Evolutionary conservation across 2,329 filamentous ascomycete species (phyloP), one percentile per base, ranked within the genome.

Genomic region (Colletotrichum spaethianum): DNA sequence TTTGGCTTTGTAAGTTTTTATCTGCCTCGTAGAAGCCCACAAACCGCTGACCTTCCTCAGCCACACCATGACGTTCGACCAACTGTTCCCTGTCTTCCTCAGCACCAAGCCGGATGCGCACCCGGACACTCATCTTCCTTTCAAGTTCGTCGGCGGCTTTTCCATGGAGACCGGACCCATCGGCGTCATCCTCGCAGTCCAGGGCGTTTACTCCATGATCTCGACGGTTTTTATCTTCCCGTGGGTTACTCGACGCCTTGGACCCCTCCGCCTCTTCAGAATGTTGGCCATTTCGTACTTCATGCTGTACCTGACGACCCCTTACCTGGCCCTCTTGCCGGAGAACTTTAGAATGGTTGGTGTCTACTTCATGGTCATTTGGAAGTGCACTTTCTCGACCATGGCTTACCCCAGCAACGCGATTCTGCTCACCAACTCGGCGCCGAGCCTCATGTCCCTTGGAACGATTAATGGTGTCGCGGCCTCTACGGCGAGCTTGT

Each of bases 1-100:
- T 77, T 86, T 98, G 72, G 96, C 96, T 75, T 98, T 97, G 95
- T 98, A 88, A 90, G 94, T 92, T 67, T 62, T 77, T 67, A 4
- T 5, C 14, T 18, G 20, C 20, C 28, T 36, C 7, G 75, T 73
- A 75, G 71, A 40, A 23, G 26, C 38, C 38, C 26, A 31, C 26
- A 42, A 18, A 11, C n/a, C 18, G 8, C 76, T 79, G 74, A 79
- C 59, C 53, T 75, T 38, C 67, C 68, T 16, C 50, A 98, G 95
- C 84, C 96, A 98, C 84, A 98, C 96, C 16, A 98, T 99, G 83
- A 97, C 95, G 0, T 96, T 97, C 77, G 96, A 99, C 82, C 94
- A 98, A 79, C 89, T 98, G 60, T 92, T 98, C 76, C 96, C 96
- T 14, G 93, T 98, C 2, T 94, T 99, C 76, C 90, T 99, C 79